Conservation (phyloP, 2,329 filamentous ascomycete species). For the Bipolaris zeicola region DNA sequence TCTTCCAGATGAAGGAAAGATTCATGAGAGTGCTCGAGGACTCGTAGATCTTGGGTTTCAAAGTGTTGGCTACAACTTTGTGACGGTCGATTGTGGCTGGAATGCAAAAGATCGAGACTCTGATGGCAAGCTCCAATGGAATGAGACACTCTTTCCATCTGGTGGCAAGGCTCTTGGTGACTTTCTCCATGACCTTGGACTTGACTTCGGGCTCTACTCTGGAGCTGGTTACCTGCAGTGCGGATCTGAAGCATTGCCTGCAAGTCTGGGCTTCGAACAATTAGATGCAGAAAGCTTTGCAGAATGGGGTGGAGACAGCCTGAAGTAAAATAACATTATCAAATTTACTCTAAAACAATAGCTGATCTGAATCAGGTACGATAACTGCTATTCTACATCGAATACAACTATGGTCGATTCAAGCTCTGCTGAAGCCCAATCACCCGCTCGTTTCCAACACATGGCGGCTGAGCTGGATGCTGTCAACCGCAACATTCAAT, state of each 20-base stretch:
- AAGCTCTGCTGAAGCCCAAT: constrained; percentile 33
- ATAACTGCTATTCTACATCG: constrained; percentile 40
- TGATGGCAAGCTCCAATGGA: constrained; percentile 58
- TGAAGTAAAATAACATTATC: constrained; percentile 54
- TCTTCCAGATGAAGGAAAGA: constrained; percentile 55
- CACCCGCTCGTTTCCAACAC: constrained; percentile 36
- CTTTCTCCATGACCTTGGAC: constrained; percentile 55
- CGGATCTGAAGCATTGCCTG: constrained; percentile 55
- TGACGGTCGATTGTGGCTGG: constrained; percentile 67
- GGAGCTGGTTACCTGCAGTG: constrained; percentile 41
- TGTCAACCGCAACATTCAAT: constrained; percentile 43
- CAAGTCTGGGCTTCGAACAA: constrained; percentile 57
- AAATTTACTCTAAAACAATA: constrained; percentile 44
- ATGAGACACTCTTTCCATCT: constrained; percentile 57
- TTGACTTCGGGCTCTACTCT: constrained; percentile 63
- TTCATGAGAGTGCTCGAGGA: constrained; percentile 59
- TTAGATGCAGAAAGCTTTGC: constrained; percentile 64
- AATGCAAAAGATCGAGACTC: constrained; percentile 47
- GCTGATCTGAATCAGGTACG: constrained; percentile 39
- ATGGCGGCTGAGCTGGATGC: constrained; percentile 36
- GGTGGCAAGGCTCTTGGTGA: constrained; percentile 58
- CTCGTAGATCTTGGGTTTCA: constrained; percentile 59
- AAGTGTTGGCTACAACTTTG: constrained; percentile 60
- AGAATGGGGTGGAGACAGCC: constrained; percentile 44
- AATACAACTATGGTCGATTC: constrained; percentile 46